These are phyloP conservation scores for Paecilomyces dactylethromorphus DNA, from an alignment of 2,329 filamentous ascomycete genomes.

Conservation along the genomic window DNA sequence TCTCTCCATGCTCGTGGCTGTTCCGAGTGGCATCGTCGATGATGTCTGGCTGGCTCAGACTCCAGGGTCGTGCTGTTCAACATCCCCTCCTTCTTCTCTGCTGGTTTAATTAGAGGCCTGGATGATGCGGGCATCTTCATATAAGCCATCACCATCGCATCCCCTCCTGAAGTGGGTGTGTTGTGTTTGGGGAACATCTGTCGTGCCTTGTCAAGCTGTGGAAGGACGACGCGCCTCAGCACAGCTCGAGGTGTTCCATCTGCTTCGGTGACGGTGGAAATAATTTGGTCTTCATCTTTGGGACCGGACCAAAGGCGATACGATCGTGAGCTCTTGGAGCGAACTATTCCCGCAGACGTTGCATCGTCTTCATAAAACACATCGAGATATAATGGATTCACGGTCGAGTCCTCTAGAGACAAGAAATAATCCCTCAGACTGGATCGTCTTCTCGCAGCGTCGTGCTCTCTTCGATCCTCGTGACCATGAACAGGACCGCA, in stretches of 20 bases:
- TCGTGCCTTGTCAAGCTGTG: constrained; percentile 23
- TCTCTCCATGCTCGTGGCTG: constrained; percentile 30
- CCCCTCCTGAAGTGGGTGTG: constrained; percentile 10
- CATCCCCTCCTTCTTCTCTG: constrained; percentile 1
- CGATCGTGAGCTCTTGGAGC: constrained; percentile 8
- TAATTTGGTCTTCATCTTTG: constrained; percentile 4
- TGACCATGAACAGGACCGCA: constrained; percentile 19
- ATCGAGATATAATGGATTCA: constrained; percentile 16
- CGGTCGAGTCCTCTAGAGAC: constrained; percentile 6
- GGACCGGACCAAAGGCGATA: constrained; percentile 3
- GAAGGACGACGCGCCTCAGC: constrained; percentile 22
- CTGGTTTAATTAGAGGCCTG: constrained; percentile 1
- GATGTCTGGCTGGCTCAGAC: constrained; percentile 16
- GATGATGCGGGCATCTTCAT: constrained; percentile 10
- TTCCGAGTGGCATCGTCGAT: constrained; percentile 32
- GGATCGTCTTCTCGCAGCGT: constrained; percentile 7
- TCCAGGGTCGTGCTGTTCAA: background rate
- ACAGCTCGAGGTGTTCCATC: constrained; percentile 7
- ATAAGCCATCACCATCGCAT: constrained; percentile 13
- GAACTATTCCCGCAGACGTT: constrained; percentile 27
- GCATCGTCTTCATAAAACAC: constrained; percentile 20
- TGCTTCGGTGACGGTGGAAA: constrained; percentile 11
- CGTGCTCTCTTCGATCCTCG: constrained; percentile 13
- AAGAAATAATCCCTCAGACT: background rate
- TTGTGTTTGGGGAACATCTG: constrained; percentile 24